Conservation (phyloP, 169 alveolate genomes). For the Eimeria sp. region DNA sequence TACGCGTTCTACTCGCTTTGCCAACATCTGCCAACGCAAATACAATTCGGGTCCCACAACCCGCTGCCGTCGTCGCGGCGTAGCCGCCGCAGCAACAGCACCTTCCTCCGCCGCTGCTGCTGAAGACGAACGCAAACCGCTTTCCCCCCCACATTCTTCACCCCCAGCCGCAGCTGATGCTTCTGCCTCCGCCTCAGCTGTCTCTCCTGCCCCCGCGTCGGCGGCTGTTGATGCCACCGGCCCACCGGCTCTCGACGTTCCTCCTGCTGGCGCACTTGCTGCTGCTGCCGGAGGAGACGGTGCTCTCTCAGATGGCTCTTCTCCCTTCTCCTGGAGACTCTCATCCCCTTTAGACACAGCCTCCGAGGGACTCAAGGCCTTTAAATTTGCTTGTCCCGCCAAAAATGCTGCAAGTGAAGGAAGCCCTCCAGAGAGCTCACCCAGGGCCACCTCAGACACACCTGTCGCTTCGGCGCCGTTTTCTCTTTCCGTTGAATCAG, state of each 20-base stretch:
- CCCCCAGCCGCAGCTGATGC: constrained; percentile 30
- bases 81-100: constrained; percentile 25
- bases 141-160: constrained; percentile 2
- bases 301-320: constrained; percentile 16
- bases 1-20: constrained; percentile 32
- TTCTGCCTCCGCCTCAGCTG: constrained; percentile 9
- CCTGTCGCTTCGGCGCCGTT: neutral
- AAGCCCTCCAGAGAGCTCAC: constrained; percentile 67
- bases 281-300: constrained; percentile 35
- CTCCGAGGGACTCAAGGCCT: neutral
- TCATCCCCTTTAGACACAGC: constrained; percentile 2
- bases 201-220: neutral
- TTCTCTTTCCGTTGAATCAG: neutral
- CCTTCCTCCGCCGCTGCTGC: constrained; percentile 55
- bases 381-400: constrained; percentile 40
- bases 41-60: constrained; percentile 68
- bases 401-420: constrained; percentile 69
- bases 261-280: constrained; percentile 9
- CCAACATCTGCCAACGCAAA: constrained; percentile 60
- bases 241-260: neutral
- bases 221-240: constrained; percentile 6
- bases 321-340: neutral
- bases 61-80: constrained; percentile 74
- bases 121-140: neutral
- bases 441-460: constrained; percentile 1